Conservation (phyloP, 495 filamentous ascomycete genomes). For the Glutinoglossum americanum region DNA sequence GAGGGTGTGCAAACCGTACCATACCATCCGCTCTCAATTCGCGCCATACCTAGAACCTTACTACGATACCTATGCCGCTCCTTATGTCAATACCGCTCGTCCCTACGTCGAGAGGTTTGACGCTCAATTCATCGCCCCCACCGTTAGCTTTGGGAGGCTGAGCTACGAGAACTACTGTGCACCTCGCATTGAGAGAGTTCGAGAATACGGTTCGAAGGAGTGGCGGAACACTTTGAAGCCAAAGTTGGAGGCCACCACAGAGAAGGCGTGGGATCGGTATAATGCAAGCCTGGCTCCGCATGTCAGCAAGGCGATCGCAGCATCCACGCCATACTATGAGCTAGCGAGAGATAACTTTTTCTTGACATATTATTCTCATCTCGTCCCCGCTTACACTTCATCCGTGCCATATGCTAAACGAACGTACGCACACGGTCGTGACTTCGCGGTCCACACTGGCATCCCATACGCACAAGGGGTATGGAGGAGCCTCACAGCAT, state of each 20-base stretch:
- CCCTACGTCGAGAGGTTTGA: conserved; percentile 55
- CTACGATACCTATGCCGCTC: conserved; percentile 63
- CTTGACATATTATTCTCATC: conserved; percentile 43
- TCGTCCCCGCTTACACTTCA: conserved; percentile 55
- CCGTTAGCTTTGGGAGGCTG: conserved; percentile 34
- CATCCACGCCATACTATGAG: conserved; percentile 49
- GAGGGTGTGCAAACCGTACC: conserved; percentile 64
- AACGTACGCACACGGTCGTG: conserved; percentile 40
- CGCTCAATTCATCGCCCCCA: conserved; percentile 41
- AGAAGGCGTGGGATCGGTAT: conserved; percentile 41
- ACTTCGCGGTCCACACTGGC: conserved; percentile 45
- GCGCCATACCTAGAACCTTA: conserved; percentile 67
- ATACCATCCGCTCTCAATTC: conserved; percentile 43
- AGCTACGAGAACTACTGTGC: conserved; percentile 54
- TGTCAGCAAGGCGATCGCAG: conserved; percentile 33
- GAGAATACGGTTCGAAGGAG: conserved; percentile 39
- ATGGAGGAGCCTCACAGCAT: conserved; percentile 41
- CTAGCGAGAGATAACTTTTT: conserved; percentile 34
- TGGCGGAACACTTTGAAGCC: conserved; percentile 64
- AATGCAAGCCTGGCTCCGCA: conserved; percentile 48
- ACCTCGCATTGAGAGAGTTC: conserved; percentile 44
- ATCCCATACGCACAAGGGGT: conserved; percentile 50
- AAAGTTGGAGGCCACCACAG: conserved; percentile 39
- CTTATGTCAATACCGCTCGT: conserved; percentile 52
- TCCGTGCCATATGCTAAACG: conserved; percentile 52